phyloP scores from a whole-genome alignment of 371 early-diverging fungal species.

The Umbelopsis sp. region DNA sequence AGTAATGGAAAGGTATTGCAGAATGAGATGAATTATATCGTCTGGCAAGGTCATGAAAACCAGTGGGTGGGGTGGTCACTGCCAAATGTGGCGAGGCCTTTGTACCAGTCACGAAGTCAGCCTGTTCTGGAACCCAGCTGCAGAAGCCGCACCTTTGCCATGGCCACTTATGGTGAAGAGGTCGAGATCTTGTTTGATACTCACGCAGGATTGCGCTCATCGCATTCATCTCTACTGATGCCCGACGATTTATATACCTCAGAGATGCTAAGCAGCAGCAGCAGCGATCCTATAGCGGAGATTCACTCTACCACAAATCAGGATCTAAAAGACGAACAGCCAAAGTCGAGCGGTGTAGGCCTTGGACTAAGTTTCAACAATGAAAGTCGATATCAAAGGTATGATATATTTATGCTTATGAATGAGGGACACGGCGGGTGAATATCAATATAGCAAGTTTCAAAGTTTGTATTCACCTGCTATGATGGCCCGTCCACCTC shows the following conservation, averaged over 20 bases:
- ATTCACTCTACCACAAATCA: not conserved
- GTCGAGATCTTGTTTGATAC: slow-evolving; percentile 11
- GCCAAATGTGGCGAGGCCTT: not conserved
- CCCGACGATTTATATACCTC: not conserved
- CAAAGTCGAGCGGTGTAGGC: not conserved
- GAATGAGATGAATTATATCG: not conserved
- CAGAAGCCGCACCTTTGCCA: not conserved
- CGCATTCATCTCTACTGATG: not conserved
- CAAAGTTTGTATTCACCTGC: not conserved
- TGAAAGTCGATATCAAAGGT: not conserved
- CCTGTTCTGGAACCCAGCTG: not conserved
- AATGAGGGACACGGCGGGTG: not conserved
- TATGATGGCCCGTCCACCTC: not conserved
- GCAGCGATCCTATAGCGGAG: slow-evolving; percentile 12
- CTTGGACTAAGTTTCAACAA: not conserved
- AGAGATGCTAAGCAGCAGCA: not conserved
- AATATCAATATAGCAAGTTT: not conserved
- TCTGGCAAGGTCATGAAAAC: not conserved
- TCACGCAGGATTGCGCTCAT: not conserved
- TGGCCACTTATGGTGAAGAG: slow-evolving; percentile 19
- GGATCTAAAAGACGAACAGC: not conserved
- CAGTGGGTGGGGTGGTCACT: not conserved
- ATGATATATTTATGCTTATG: not conserved
- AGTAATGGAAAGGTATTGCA: not conserved
- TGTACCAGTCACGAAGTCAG: slow-evolving; percentile 1